phyloP scores from a whole-genome alignment of 2,329 filamentous ascomycete species.

The Gaeumannomyces tritici region DNA sequence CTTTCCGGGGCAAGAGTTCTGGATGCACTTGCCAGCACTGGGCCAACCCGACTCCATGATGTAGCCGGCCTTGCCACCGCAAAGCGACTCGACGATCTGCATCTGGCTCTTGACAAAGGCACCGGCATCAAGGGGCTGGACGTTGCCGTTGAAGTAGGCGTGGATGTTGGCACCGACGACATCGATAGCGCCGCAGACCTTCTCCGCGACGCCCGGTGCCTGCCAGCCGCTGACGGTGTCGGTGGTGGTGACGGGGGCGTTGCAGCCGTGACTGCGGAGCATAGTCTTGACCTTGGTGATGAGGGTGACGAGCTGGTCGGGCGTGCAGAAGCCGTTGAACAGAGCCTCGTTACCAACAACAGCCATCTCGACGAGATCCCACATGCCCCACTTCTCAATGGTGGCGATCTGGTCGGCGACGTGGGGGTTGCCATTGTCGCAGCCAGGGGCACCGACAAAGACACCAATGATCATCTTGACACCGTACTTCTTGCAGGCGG shows the following conservation, averaged over 20 bases:
- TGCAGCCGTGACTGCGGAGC: conserved; percentile 59
- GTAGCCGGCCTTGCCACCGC: conserved; percentile 62
- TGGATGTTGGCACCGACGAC: conserved; percentile 81
- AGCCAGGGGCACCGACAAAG: conserved; percentile 63
- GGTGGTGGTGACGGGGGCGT: conserved; percentile 68
- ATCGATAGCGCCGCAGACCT: conserved; percentile 67
- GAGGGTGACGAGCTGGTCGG: conserved; percentile 57
- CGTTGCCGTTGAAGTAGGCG: conserved; percentile 79
- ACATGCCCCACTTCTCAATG: conserved; percentile 64
- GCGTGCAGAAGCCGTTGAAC: conserved; percentile 60
- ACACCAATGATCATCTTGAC: conserved; percentile 80
- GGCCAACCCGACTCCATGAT: conserved; percentile 94
- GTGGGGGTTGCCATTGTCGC: conserved; percentile 45
- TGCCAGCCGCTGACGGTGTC: conserved; percentile 77
- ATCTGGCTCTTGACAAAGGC: conserved; percentile 70
- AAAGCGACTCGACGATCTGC: conserved; percentile 57
- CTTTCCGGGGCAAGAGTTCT: conserved; percentile 57
- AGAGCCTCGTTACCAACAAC: conserved; percentile 89
- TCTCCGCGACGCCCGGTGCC: conserved; percentile 42
- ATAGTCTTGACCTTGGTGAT: conserved; percentile 56
- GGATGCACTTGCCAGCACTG: conserved; percentile 58
- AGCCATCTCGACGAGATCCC: conserved; percentile 67
- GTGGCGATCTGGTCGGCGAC: conserved; percentile 65
- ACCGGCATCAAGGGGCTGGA: conserved; percentile 57
- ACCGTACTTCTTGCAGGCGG: conserved; percentile 54